These are phyloP conservation scores for Talaromyces sp. DNA, from an alignment of 2,329 filamentous ascomycete species.

Conservation along the genomic window DNA sequence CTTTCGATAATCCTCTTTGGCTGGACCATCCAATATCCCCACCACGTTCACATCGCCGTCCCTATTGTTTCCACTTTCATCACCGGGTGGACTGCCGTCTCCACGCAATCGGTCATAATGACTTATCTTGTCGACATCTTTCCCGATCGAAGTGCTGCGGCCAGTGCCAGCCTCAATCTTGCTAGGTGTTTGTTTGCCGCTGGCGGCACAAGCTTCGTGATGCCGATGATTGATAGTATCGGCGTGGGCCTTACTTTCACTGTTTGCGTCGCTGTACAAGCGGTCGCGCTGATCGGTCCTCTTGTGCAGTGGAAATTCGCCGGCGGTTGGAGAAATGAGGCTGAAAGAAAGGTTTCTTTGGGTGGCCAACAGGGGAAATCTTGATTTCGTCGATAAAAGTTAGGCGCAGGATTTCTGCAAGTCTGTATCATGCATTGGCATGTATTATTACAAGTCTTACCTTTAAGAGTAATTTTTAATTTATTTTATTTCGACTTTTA, in stretches of 20 bases:
- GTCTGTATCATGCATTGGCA: too few species aligned
- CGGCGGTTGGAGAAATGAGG: constrained; percentile 28
- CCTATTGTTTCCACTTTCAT: constrained; percentile 50
- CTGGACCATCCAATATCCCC: constrained; percentile 46
- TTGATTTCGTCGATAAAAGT: too few species aligned
- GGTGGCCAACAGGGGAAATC: too few species aligned
- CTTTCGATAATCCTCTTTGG: constrained; percentile 47
- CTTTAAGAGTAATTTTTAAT: too few species aligned
- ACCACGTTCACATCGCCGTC: constrained; percentile 43
- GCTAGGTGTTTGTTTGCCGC: constrained; percentile 50
- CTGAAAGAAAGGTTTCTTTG: too few species aligned
- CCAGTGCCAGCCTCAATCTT: constrained; percentile 51
- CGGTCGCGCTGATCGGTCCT: constrained; percentile 42
- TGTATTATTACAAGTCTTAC: too few species aligned
- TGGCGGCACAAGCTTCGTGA: constrained; percentile 46
- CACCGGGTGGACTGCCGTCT: constrained; percentile 49
- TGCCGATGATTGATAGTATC: constrained; percentile 45
- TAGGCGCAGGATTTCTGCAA: too few species aligned
- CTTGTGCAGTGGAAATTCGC: constrained; percentile 42
- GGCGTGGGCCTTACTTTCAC: constrained; percentile 47
- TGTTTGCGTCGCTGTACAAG: constrained; percentile 40
- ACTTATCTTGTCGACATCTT: constrained; percentile 54
- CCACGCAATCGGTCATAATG: constrained; percentile 45
- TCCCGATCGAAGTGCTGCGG: constrained; percentile 45
- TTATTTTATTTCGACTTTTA: too few species aligned